Base-by-base conservation (phyloP, 805 yeast species). In the Spencermartinsiella europaea region DNA sequence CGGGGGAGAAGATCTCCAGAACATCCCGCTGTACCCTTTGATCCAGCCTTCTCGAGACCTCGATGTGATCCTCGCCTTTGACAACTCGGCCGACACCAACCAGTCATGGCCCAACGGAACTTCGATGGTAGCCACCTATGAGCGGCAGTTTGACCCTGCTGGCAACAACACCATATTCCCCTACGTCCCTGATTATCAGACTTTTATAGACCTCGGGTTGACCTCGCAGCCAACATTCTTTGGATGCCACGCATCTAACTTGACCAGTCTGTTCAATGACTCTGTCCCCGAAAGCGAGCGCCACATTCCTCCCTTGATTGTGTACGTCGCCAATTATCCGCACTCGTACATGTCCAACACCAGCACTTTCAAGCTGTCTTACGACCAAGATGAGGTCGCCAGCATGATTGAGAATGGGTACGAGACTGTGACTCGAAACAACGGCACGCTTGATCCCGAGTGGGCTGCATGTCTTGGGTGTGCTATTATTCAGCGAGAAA, bases 391-490 rank as follows among this genome's bases (percentile, higher is more conserved):
- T 0, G 85, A 83, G 56, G 77, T 79, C 54, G 63, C 69, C 37
- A 69, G 74, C 0, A 75, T 87, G 72, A 76, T 87, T 47, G 64
- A 71, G 55, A 88, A 88, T 62, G 95, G 95, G 7, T 84, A 79
- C 60, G 86, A 84, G 56, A 73, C 77, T 12, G 76, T 82, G 10
- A 72, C 90, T 1, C 75, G 83, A 59, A 71, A 73, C 47, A 86
- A 85, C 61, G 66, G 77, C 20, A 82, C 95, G 12, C 59, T 81
- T 20, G 95, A 85, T 54, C 61, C 68, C 3, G 80, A 83, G 35
- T 87, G 85, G 81, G 68, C 76, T 36, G 75, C 80, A 4, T 87
- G 95, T 70, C 74, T 87, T 41, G 85, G 85, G 2, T 87, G 95
- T 72, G 95, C 95, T 7, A 75, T 87, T 39, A 72, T 86, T 48